phyloP scores from a whole-genome alignment of 768 basidiomycete species.

The Russula emetica region DNA sequence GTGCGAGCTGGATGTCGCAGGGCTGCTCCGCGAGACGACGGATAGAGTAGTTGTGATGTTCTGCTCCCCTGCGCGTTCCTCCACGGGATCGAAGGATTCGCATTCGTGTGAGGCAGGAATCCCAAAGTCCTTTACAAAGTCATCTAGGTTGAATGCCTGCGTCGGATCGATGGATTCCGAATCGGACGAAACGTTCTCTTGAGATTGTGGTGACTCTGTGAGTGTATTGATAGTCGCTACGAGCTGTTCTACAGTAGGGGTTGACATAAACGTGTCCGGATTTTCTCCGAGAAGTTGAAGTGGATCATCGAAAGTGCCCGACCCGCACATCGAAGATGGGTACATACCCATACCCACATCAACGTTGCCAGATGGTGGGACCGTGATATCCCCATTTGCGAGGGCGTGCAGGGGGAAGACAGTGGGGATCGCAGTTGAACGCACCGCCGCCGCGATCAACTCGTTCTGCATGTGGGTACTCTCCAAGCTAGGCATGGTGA shows the following conservation, averaged over 20 bases:
- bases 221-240: constrained; percentile 8
- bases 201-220: not conserved
- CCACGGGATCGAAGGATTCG: too few species aligned
- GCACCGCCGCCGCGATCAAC: not conserved
- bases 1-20: not conserved
- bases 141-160: constrained; percentile 18
- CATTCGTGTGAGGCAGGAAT: not conserved
- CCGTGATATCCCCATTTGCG: constrained; percentile 1
- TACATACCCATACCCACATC: constrained; percentile 15
- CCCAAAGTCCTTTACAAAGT: constrained; percentile 15
- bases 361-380: constrained; percentile 12
- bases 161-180: not conserved
- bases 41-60: not conserved
- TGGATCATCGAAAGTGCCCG: constrained; percentile 1
- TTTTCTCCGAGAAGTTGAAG: constrained; percentile 6
- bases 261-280: constrained; percentile 7
- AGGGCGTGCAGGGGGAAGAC: constrained; percentile 1
- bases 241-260: constrained; percentile 8
- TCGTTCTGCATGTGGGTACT: not conserved
- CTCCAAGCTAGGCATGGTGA: constrained; percentile 7
- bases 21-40: not conserved
- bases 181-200: not conserved
- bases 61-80: not conserved
- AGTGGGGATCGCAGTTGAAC: not conserved
- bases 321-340: constrained; percentile 5